Conservation (phyloP, 306 rosid species). For the Vigna hirtella region DNA sequence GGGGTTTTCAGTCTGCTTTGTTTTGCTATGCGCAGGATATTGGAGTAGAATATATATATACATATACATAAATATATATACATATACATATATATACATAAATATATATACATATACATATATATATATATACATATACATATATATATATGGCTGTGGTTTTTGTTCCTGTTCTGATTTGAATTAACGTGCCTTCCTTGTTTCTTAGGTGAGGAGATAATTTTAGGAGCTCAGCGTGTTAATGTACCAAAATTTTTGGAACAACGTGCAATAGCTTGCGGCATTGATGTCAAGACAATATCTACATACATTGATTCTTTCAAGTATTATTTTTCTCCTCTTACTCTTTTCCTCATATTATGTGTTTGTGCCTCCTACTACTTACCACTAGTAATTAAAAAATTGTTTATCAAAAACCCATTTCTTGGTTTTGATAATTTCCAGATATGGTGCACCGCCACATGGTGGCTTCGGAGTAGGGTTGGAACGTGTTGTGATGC, state of each 20-base stretch:
- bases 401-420: neutral
- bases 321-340: slow-evolving; percentile 57
- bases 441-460: slow-evolving; percentile 90
- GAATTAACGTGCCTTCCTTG: slow-evolving; percentile 31
- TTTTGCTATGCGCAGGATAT: slow-evolving; percentile 65
- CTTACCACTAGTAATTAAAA: no score
- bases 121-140: no score
- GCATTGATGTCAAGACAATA: slow-evolving; percentile 79
- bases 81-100: no score
- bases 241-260: slow-evolving; percentile 77
- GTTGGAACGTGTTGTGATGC: slow-evolving; percentile 96
- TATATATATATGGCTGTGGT: neutral
- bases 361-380: neutral
- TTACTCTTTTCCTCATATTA: neutral
- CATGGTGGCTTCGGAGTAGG: slow-evolving; percentile 99
- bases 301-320: slow-evolving; percentile 84
- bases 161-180: slow-evolving; percentile 33
- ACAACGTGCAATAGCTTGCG: slow-evolving; percentile 80
- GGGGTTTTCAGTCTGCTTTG: slow-evolving; percentile 15
- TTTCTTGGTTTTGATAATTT: slow-evolving; percentile 34
- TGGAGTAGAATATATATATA: slow-evolving; percentile 66
- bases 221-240: slow-evolving; percentile 96
- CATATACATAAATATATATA: no score
- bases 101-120: no score
- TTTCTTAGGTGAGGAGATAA: slow-evolving; percentile 87